phyloP scores from a whole-genome alignment of 1,284 basidiomycete species.

The Spongispora temasekensis region DNA sequence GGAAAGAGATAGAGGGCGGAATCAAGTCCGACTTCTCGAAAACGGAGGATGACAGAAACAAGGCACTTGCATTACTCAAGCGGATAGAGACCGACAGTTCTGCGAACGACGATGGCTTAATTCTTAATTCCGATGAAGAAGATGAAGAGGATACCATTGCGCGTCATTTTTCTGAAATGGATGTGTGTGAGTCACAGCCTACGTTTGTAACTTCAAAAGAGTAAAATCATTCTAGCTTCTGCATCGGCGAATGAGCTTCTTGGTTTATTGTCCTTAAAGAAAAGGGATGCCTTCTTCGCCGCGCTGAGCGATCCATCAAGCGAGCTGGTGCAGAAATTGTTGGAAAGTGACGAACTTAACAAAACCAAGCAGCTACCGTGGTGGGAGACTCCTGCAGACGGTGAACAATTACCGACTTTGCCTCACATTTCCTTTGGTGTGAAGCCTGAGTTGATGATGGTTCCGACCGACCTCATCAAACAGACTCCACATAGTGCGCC shows the following conservation, averaged over 20 bases:
- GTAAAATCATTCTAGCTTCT: slow-evolving; percentile 42
- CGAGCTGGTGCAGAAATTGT: slow-evolving; percentile 54
- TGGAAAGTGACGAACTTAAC: slow-evolving; percentile 59
- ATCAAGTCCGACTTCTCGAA: slow-evolving; percentile 57
- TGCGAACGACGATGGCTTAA: slow-evolving; percentile 37
- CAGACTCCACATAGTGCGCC: slow-evolving; percentile 42
- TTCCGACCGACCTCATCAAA: slow-evolving; percentile 52
- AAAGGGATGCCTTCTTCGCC: slow-evolving; percentile 60
- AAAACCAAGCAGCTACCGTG: slow-evolving; percentile 54
- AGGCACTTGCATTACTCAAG: slow-evolving; percentile 70
- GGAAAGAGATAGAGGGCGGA: slow-evolving; percentile 64
- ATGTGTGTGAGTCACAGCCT: slow-evolving; percentile 56
- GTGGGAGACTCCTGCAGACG: slow-evolving; percentile 51
- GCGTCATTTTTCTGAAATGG: slow-evolving; percentile 53
- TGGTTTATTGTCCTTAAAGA: slow-evolving; percentile 55
- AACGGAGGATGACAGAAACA: slow-evolving; percentile 51
- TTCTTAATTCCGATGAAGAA: slow-evolving; percentile 42
- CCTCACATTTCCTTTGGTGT: slow-evolving; percentile 33
- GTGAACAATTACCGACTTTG: neutral
- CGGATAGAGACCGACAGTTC: slow-evolving; percentile 65
- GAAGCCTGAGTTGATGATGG: slow-evolving; percentile 46
- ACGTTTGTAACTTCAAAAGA: neutral
- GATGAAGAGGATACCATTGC: slow-evolving; percentile 49
- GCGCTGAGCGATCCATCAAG: slow-evolving; percentile 60
- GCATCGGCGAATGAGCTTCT: slow-evolving; percentile 64